These are phyloP conservation scores for Daldinia decipiens DNA, from an alignment of 495 filamentous ascomycete species.

Conservation along the genomic window DNA sequence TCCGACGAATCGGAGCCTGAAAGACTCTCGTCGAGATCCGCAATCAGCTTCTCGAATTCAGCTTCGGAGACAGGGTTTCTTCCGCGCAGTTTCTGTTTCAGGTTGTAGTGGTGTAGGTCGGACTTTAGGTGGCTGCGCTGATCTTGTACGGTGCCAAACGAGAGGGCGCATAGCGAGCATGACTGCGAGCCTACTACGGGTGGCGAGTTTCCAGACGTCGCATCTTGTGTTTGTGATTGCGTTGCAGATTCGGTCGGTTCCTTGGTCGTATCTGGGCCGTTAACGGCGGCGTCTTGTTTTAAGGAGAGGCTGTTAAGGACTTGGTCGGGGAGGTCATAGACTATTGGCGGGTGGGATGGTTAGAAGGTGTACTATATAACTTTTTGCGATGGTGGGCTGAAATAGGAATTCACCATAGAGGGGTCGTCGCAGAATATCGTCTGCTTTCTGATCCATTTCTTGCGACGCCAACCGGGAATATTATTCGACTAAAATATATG, in stretches of 20 bases:
- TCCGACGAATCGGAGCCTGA: constrained; percentile 76
- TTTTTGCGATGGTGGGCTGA: constrained; percentile 6
- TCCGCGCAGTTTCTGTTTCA: constrained; percentile 86
- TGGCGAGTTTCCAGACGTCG: constrained; percentile 45
- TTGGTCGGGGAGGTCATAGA: constrained; percentile 86
- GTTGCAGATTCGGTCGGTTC: constrained; percentile 29
- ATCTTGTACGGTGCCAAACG: constrained; percentile 76
- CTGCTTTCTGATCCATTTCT: constrained; percentile 42
- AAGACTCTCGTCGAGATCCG: constrained; percentile 86
- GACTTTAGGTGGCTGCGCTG: constrained; percentile 87
- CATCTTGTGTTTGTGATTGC: constrained; percentile 47
- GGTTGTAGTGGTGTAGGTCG: constrained; percentile 93
- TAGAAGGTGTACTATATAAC: constrained; percentile 18
- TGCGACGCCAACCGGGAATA: not conserved
- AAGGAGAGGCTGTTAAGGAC: constrained; percentile 74
- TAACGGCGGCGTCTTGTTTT: constrained; percentile 59
- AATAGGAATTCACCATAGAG: constrained; percentile 49
- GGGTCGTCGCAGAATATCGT: constrained; percentile 54
- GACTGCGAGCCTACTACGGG: constrained; percentile 71
- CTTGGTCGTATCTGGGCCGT: constrained; percentile 43
- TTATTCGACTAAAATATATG: not conserved
- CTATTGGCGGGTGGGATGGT: constrained; percentile 55
- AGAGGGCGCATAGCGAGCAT: constrained; percentile 81
- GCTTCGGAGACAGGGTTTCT: constrained; percentile 72
- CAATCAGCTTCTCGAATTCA: constrained; percentile 86